Base-by-base conservation (phyloP, 2,329 filamentous ascomycete species). In the Aspergillus carbonarius region DNA sequence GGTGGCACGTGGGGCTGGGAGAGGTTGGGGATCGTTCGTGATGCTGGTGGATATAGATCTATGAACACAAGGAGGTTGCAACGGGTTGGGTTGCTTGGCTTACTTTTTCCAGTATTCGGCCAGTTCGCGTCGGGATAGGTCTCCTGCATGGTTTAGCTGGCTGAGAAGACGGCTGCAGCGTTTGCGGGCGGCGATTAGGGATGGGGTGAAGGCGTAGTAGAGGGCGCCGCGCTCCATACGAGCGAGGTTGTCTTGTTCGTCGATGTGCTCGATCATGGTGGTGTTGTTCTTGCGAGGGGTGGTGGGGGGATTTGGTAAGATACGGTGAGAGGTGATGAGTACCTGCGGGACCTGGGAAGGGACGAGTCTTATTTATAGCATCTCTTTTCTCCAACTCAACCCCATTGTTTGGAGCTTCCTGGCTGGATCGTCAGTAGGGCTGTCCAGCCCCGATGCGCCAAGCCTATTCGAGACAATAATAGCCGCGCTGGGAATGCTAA, bases 131-230 rank as follows among this genome's bases (percentile, higher is more conserved):
- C 47, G 47, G 2, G 47, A 20, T 5, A 50, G 17, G 2, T 35
- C 34, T 7, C 47, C 47, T 9, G 47, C 27, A 30, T 47, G 25
- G 39, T 90, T 91, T 74, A 85, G 89, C 25, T 76, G 77, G 7
- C 79, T 69, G 61, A 82, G 83, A 0, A 88, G 87, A 9, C 77
- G 71, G n/a, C 78, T 78, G 70, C 87, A 89, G 9, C 85, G 79
- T 17, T 77, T 77, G 15, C 89, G 83, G 32, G 82, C 85, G 0
- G 80, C 83, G 3, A 83, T 72, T 5, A 92, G 76, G 35, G 87
- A 81, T 0, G 88, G 86, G 1, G 83, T 83, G 68, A 91, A 91
- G 46, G 87, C 84, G 66, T 88, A 83, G 73, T 91, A 91, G 12
- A 92, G 80, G 68, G 91, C 84, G 54, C 88, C 88, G 17, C 78